Base-by-base conservation (phyloP, 805 yeast genomes). In the Candida morakotiae region DNA sequence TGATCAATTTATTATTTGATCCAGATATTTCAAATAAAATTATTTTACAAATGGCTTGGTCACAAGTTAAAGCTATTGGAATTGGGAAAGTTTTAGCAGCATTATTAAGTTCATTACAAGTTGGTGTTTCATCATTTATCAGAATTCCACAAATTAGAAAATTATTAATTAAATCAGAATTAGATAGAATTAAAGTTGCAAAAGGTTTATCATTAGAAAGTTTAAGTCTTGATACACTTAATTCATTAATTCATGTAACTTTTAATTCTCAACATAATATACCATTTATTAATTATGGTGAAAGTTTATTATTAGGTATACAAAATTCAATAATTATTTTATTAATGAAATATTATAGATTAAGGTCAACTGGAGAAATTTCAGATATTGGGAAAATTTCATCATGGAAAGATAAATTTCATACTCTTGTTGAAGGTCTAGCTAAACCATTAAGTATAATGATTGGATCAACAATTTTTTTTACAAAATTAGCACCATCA, bases 131-230 rank as follows among this genome's bases (percentile, higher is more conserved):
- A 17, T 58, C 67, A 29, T 45, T 66, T 13, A 60, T 66, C 39
- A 60, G 62, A 49, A 44, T 66, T 18, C 73, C 73, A 3, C 73
- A 67, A 40, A 66, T 67, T 36, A 41, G 39, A 28, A 66, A 66
- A 47, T 58, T 67, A 32, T 34, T 57, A 27, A 45, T 42, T 16
- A 36, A 44, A 28, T 37, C 49, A 10, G 44, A 59, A 23, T 44
- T 48, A 13, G 52, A 46, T 10, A 47, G 62, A 19, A 48, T 58
- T 15, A 27, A 41, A 2, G 68, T 66, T 29, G 67, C 64, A 29
- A 48, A 51, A 24, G 73, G 72, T 0, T 52, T 67, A 32, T 60
- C 69, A 14, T 47, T 56, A 29, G 58, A 58, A 25, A 57, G 68
- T 3, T 54, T 64, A 25, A 46, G 58, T 16, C 52, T 67, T 45